Base-by-base conservation (phyloP, 805 yeast genomes). In the Yarrowia deformans region DNA sequence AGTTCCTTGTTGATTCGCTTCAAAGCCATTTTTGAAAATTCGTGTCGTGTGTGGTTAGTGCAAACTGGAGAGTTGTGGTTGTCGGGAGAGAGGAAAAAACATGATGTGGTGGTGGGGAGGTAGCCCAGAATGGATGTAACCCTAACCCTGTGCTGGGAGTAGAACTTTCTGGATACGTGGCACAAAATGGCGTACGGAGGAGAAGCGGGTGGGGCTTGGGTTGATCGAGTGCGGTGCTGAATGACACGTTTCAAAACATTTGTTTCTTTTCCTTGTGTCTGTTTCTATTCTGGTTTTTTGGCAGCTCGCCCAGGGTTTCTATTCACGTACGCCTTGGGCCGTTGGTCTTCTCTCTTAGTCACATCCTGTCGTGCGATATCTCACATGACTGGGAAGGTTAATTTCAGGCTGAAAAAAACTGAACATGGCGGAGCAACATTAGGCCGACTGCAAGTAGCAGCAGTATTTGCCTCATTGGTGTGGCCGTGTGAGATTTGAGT, bases 1-100 rank as follows among this genome's bases (percentile, higher is more conserved):
- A 95, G 86, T 84, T 94, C 99, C 83, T 94, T 94, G 82, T 91
- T 90, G 77, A 94, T 92, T 86, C 99, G 93, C 83, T 95, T 95
- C 76, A 88, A 84, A 74, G 98, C 95, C 97, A 93, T 92, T 68
- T 39, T 74, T 61, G 14, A 55, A 69, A 29, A 37, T 37, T 60
- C 19, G 66, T 23, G 64, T 60, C 66, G 66, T 60, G 40, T 60
- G 66, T 60, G 66, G 66, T 60, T 60, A 60, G 66, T 60, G 66
- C 45, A 42, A 42, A 60, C 66, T 40, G 45, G 66, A 56, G 49
- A 56, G 60, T 37, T 42, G 52, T 60, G 52, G 66, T 60, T 40
- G 66, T 60, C 63, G 48, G 63, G 66, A 45, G 52, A 45, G 46
- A 42, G 66, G 45, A 60, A 60, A 60, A 60, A 60, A 45, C 35